Base-by-base conservation (phyloP, 768 basidiomycete genomes). In the Chlorophyllum brunneum region DNA sequence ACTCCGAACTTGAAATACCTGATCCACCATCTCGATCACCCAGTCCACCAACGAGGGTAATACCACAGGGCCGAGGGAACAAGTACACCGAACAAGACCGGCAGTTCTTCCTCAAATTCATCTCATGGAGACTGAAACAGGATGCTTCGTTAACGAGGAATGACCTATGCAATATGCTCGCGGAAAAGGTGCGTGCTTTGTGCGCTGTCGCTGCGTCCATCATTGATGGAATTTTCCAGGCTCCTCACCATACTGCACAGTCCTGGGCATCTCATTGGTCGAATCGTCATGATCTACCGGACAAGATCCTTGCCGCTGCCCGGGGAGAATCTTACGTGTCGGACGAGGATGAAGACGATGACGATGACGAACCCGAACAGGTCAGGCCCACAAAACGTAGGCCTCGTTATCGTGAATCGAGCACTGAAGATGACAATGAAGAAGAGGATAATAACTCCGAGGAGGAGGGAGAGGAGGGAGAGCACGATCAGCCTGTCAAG, bases 211-310 rank as follows among this genome's bases (percentile, higher is more conserved):
- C 31, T 38, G 4, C 6, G 9, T 15, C 26, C 8, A n/a, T n/a
- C 13, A 16, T 40, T 50, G n/a, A 33, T 9, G 18, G 20, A 18
- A n/a, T 10, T 30, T 51, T 54, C 23, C 56, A 87, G 85, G 82
- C 75, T n/a, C 82, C 85, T 29, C 83, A 86, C 64, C 86, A 88
- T 59, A 77, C 67, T 33, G 59, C 69, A n/a, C 66, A 65, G 27
- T 87, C 85, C 0, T 88, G 86, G 86, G 68, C 70, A 20, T 78
- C 81, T n/a, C 78, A 83, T 59, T 88, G 86, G 86, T 77, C 75
- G 5, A 74, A 74, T 48, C 74, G 80, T 49, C 81, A 85, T 51
- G 83, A 85, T 58, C 61, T 86, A 23, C 82, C 83, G 1, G 85
- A 85, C 59, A 82, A 84, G 59, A 83, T 85, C 23, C 60, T 84